A percentile compares a stretch with the other conserved stretches of the same genome.
phyloP scores from a whole-genome alignment of 2,329 filamentous ascomycete genomes.

The Apiospora sp. region DNA sequence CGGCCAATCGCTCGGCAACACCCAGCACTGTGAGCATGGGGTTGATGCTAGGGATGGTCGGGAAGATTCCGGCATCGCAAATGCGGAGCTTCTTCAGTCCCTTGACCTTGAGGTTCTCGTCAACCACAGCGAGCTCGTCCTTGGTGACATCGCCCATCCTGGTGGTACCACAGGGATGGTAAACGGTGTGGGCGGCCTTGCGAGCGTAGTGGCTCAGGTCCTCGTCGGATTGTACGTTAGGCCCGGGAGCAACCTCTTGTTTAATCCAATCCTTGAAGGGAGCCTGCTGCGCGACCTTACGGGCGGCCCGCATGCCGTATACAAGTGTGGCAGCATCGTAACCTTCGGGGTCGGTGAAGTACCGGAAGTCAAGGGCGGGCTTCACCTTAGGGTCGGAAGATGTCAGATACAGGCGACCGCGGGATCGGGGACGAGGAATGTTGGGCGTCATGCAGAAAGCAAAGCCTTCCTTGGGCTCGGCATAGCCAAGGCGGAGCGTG shows the following conservation, averaged over 20 bases:
- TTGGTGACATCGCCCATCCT: conserved; percentile 82
- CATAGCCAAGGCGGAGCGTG: conserved; percentile 80
- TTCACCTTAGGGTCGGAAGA: conserved; percentile 79
- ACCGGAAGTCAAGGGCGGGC: conserved; percentile 86
- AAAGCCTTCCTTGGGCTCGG: conserved; percentile 69
- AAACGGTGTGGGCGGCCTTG: conserved; percentile 84
- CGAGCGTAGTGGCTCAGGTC: conserved; percentile 84
- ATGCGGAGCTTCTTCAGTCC: conserved; percentile 79
- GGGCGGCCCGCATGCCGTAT: conserved; percentile 78
- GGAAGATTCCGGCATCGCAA: conserved; percentile 88
- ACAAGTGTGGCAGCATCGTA: conserved; percentile 86
- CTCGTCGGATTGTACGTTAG: conserved; percentile 77
- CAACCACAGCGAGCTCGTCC: conserved; percentile 82
- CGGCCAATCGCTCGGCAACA: conserved; percentile 83
- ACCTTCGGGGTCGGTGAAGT: conserved; percentile 86
- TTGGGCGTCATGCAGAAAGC: conserved; percentile 95
- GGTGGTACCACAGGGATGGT: conserved; percentile 88
- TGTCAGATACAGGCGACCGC: conserved; percentile 79
- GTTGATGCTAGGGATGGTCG: conserved; percentile 86
- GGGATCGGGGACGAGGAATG: conserved; percentile 82
- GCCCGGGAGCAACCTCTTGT: conserved; percentile 81
- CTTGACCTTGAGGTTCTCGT: conserved; percentile 74
- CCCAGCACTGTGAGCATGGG: conserved; percentile 90
- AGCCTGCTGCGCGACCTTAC: conserved; percentile 75
- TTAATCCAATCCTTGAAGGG: conserved; percentile 87